Evolutionary conservation across 106 monocot genomes (phyloP).

Genomic region (Dendrobium chrysotoxum): DNA sequence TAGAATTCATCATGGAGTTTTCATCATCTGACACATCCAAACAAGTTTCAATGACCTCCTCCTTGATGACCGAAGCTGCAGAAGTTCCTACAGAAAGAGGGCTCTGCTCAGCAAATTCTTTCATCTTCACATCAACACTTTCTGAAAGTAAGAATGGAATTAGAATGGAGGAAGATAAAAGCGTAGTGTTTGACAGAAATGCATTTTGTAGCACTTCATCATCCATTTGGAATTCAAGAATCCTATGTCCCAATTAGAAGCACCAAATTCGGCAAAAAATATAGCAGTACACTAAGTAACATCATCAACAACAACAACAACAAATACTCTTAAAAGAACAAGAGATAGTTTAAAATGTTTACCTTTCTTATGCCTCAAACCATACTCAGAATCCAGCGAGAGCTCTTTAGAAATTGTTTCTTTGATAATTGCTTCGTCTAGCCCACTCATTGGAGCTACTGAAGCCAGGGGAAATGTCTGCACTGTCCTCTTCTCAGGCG

Average conservation of each 20-base stretch:
- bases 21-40: not conserved
- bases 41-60: slow-evolving; percentile 17
- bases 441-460: not conserved
- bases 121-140: slow-evolving; percentile 10
- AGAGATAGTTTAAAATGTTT: not conserved
- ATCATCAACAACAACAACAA: too few species aligned
- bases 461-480: not conserved
- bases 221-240: not conserved
- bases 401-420: not conserved
- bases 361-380: slow-evolving; percentile 7
- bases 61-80: slow-evolving; percentile 21
- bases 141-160: slow-evolving; percentile 14
- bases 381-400: not conserved
- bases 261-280: not conserved
- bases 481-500: not conserved
- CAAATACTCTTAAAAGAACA: not conserved
- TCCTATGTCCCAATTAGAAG: not conserved
- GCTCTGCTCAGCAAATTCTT: not conserved
- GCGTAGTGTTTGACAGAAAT: not conserved
- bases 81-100: not conserved
- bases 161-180: not conserved
- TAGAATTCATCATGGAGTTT: not conserved
- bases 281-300: not conserved
- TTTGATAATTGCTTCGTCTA: not conserved
- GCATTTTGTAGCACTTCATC: not conserved